Percentiles rank a stretch among this genome's conserved stretches.
phyloP scores from a whole-genome alignment of 2,329 filamentous ascomycete species.

The Kalaharituber pfeilii region DNA sequence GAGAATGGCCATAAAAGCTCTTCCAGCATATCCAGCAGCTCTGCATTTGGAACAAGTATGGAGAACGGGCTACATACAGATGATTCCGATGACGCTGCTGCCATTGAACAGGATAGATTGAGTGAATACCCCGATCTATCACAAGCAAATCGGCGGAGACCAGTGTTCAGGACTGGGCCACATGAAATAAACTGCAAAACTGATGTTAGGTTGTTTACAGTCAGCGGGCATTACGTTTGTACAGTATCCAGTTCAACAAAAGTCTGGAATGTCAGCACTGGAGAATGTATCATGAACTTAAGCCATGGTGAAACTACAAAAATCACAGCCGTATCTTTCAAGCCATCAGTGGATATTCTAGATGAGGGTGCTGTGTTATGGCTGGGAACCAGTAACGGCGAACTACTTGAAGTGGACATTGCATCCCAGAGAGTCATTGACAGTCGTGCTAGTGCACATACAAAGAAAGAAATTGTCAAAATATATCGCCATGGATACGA shows the following conservation, averaged over 20 bases:
- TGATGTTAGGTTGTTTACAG: slow-evolving; percentile 69
- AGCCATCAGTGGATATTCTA: slow-evolving; percentile 57
- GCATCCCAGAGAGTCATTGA: slow-evolving; percentile 50
- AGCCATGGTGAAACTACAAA: slow-evolving; percentile 72
- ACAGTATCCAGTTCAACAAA: slow-evolving; percentile 74
- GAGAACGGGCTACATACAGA: background rate
- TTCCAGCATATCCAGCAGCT: background rate
- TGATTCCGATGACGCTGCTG: background rate
- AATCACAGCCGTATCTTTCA: slow-evolving; percentile 67
- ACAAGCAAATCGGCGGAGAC: slow-evolving; percentile 67
- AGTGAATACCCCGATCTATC: slow-evolving; percentile 69
- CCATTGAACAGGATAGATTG: background rate
- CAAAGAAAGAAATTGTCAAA: slow-evolving; percentile 59
- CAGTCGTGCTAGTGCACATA: slow-evolving; percentile 55
- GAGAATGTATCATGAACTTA: slow-evolving; percentile 63
- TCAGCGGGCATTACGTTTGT: slow-evolving; percentile 74
- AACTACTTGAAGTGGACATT: slow-evolving; percentile 79
- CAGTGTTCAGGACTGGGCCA: slow-evolving; percentile 52
- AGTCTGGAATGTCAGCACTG: slow-evolving; percentile 71
- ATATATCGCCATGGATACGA: slow-evolving; percentile 77
- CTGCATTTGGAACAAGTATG: background rate
- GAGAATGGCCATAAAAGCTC: background rate
- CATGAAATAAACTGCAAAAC: slow-evolving; percentile 68
- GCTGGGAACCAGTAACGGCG: slow-evolving; percentile 77
- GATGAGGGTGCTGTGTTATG: slow-evolving; percentile 70